Evolutionary conservation across 129 eudicot genomes (phyloP).

Genomic region (Pulicaria dysenterica): DNA sequence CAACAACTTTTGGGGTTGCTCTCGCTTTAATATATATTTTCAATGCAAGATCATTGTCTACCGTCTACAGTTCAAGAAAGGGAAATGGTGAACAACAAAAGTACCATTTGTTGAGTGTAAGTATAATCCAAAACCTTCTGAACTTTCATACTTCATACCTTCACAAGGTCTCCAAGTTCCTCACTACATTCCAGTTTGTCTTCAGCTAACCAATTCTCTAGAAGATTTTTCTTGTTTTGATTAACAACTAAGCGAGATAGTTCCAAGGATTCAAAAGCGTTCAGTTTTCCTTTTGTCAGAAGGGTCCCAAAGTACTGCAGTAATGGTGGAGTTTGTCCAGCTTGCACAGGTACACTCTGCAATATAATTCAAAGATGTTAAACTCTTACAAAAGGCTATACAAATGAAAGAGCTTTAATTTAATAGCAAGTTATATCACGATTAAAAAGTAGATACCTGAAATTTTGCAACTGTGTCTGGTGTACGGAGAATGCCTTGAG

Average conservation of each 20-base stretch:
- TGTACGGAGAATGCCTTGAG: conserved; percentile 97
- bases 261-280: conserved; percentile 95
- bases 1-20: conserved; percentile 99
- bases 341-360: conserved; percentile 99
- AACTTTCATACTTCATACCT: conserved; percentile 45
- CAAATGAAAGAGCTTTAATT: not conserved
- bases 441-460: conserved; percentile 54
- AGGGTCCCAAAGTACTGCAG: conserved; percentile 97
- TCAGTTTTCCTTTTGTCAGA: conserved; percentile 89
- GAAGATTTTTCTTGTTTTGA: conserved; percentile 92
- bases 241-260: conserved; percentile 97
- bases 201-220: conserved; percentile 99
- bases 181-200: conserved; percentile 98
- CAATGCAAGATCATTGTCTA: conserved; percentile 94
- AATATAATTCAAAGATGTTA: conserved; percentile 17
- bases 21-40: conserved; percentile 97
- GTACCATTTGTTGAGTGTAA: not conserved
- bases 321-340: conserved; percentile 98
- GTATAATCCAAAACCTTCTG: conserved; percentile 6
- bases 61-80: conserved; percentile 57
- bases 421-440: conserved; percentile 8
- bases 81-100: conserved; percentile 7
- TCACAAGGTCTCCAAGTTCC: conserved; percentile 99
- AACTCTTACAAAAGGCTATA: not conserved
- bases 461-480: conserved; percentile 99